Percentiles rank a stretch among this genome's conserved stretches.
Evolutionary conservation across 2,329 filamentous ascomycete genomes (phyloP).

Genomic region (Emmonsia crescens): DNA sequence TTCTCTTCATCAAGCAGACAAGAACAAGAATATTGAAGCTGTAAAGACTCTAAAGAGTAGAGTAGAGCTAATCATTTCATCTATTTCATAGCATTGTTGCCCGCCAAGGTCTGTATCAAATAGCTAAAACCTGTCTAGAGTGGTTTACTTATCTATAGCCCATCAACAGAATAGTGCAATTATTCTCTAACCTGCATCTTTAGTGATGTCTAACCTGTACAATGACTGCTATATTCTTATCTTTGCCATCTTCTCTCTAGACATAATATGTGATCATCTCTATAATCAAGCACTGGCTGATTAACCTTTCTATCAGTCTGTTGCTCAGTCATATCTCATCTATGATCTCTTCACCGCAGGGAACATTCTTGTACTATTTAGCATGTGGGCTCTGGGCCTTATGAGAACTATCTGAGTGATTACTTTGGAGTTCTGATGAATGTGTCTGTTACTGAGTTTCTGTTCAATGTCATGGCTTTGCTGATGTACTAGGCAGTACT

Average conservation of each 20-base stretch:
- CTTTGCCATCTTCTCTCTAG: slow-evolving; percentile 78
- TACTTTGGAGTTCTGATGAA: slow-evolving; percentile 99
- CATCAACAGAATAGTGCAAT: slow-evolving; percentile 71
- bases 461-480: slow-evolving; percentile 80
- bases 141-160: too few species aligned
- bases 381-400: slow-evolving; percentile 84
- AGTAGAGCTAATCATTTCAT: neutral
- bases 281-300: slow-evolving; percentile 74
- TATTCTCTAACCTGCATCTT: slow-evolving; percentile 82
- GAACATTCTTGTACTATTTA: slow-evolving; percentile 75
- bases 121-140: neutral
- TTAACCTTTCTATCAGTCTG: slow-evolving; percentile 63
- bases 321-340: slow-evolving; percentile 55
- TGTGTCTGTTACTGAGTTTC: slow-evolving; percentile 83
- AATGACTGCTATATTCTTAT: slow-evolving; percentile 85
- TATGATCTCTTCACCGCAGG: slow-evolving; percentile 62
- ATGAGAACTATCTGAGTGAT: slow-evolving; percentile 98
- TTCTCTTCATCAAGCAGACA: neutral
- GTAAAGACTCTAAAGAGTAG: neutral
- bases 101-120: slow-evolving; percentile 53
- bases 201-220: slow-evolving; percentile 62
- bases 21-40: neutral
- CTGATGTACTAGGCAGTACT: slow-evolving; percentile 97
- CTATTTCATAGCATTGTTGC: slow-evolving; percentile 58
- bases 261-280: slow-evolving; percentile 75